Evolutionary conservation across 768 basidiomycete genomes (phyloP).

Genomic region (Naganishia antarctica): DNA sequence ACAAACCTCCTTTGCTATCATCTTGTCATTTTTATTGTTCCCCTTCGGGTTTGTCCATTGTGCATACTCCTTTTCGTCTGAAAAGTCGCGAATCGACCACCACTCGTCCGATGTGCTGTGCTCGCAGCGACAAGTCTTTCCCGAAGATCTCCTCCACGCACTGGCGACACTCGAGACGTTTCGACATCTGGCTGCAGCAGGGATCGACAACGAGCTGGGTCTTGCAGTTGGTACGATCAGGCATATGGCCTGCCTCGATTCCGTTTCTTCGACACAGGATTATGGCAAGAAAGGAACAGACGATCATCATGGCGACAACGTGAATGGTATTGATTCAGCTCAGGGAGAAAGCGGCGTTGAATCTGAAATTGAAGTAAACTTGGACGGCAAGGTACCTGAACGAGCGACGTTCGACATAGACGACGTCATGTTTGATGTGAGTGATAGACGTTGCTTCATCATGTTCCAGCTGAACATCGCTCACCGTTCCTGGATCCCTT

Average conservation of each 20-base stretch:
- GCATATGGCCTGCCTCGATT: slow-evolving; percentile 2
- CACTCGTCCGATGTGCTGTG: not conserved
- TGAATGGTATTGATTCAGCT: not conserved
- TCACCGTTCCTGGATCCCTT: too few species aligned
- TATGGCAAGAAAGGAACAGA: not conserved
- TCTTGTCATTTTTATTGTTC: not conserved
- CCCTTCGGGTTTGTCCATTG: not conserved
- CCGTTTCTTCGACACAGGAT: not conserved
- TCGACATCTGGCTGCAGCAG: slow-evolving; percentile 4
- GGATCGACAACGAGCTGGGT: slow-evolving; percentile 4
- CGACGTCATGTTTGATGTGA: slow-evolving; percentile 19
- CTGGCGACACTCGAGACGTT: slow-evolving; percentile 14
- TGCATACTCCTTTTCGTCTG: not conserved
- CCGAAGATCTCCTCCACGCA: slow-evolving; percentile 5
- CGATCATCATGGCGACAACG: not conserved
- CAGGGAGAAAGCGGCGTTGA: not conserved
- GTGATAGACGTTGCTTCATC: not conserved
- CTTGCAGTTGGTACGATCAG: not conserved
- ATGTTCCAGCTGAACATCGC: not conserved
- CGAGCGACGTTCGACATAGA: not conserved
- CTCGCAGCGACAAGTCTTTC: slow-evolving; percentile 5
- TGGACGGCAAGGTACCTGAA: slow-evolving; percentile 5
- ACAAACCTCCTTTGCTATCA: not conserved
- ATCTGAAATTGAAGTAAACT: not conserved
- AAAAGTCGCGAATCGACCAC: too few species aligned